Base-by-base conservation (phyloP, 139 green algal genomes). In the Nannochloris sp. region DNA sequence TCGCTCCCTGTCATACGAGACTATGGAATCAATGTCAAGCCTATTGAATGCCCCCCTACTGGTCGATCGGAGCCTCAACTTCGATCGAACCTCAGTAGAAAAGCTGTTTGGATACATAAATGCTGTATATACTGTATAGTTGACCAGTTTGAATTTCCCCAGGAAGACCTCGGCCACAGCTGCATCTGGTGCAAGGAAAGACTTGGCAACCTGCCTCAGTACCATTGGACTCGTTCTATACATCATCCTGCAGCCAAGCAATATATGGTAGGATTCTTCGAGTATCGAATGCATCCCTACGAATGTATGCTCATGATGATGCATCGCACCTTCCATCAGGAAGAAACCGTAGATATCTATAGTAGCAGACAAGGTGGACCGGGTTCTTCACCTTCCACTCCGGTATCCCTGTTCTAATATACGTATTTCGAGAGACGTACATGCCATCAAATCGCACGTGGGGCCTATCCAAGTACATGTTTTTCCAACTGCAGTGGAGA, bases 391-490 rank as follows among this genome's bases (percentile, higher is more conserved):
- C 58, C 3, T 59, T 62, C 80, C 80, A 87, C 44, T 87, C 78
- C 46, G 66, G 50, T 6, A 81, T 37, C 34, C 73, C 85, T 37
- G 72, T 79, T 0, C 75, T 57, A 16, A 95, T 75, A 69, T 95
- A 95, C 2, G 88, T 93, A 81, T 95, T 95, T 55, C 86, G 69
- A 12, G 68, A 69, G 3, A 85, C 70, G 49, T 89, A 92, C 14
- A 93, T 12, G 2, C 86, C 86, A 56, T 94, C 87, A 67, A 83
- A 88, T 7, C 86, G 72, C 37, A 92, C 21, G 62, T 91, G 88
- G 0, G 83, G 85, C 40, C 78, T 67, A 34, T 85, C 68, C 23
- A 95, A 46, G 58, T 87, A 94, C 79, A 91, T 53, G 3, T 65
- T 60, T n/a, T 77, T 73, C 88, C 88, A 95, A 25, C 16, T 53